Evolutionary conservation across 495 filamentous ascomycete species (phyloP).

Genomic region (Penicillium roqueforti): DNA sequence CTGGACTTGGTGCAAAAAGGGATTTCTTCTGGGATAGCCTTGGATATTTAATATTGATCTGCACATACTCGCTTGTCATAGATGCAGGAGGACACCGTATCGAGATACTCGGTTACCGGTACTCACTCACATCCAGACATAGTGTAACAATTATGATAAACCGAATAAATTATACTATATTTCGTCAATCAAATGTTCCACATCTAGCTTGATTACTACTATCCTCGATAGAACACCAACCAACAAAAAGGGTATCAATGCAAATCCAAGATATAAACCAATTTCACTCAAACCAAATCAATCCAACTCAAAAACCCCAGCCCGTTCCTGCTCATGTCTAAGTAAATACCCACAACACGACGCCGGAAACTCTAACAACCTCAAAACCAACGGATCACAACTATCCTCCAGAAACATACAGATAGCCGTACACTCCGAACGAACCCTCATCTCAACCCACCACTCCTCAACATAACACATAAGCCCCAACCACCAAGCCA

Average conservation of each 20-base stretch:
- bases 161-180: neutral
- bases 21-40: neutral
- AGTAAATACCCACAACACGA: conserved; percentile 77
- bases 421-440: conserved; percentile 44
- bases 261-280: neutral
- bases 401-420: conserved; percentile 40
- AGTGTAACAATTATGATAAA: neutral
- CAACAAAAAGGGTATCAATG: neutral
- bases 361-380: conserved; percentile 51
- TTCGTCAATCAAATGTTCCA: neutral
- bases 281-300: neutral
- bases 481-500: conserved; percentile 45
- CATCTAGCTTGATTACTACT: too few relatives aligned
- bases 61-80: neutral
- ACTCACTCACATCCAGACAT: neutral
- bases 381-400: conserved; percentile 22
- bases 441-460: conserved; percentile 39
- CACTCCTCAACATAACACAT: conserved; percentile 31
- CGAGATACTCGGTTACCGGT: neutral
- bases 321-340: conserved; percentile 63
- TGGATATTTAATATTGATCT: conserved; percentile 8
- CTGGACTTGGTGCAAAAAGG: neutral
- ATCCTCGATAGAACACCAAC: too few relatives aligned
- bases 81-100: neutral
- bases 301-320: neutral